Evolutionary conservation across 2,329 filamentous ascomycete species (phyloP), one percentile per base, ranked within the genome.

Genomic region (Colletotrichum sp.): DNA sequence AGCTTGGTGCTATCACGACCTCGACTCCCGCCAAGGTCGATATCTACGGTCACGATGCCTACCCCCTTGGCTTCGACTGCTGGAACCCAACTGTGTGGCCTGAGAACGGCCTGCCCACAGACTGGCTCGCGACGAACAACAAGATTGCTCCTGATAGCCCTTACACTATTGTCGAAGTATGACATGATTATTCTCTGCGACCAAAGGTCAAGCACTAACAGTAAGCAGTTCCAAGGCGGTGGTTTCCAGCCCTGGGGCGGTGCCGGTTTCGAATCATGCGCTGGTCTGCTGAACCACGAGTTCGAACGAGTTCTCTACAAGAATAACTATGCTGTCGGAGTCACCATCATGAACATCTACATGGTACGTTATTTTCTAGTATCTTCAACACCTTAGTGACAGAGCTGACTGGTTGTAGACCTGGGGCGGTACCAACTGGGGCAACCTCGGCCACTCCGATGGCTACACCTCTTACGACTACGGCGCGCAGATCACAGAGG

Each of bases 381-480:
- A 3, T 22, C 28, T 8, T 32, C 5, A 7, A 10, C 7, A 5
- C 7, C n/a, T n/a, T 39, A 13, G 22, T 13, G 4, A 1, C 22
- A 7, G 2, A 7, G 7, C 28, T 62, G n/a, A 64, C 57, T 57
- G 26, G 76, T 57, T 39, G 32, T 48, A 89, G 89, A 92, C 89
- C 1, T 93, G 89, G 78, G 94, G 94, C 13, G 94, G 94, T 15
- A 95, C 94, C 0, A 96, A 96, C 81, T 95, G 93, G 94, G 94
- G 94, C 1, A 95, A 95, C 78, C 83, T 94, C 6, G 92, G 93
- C 2, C 90, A 94, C 79, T 89, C 92, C 9, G 91, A 90, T 16
- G 90, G 87, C 10, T 91, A 91, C 77, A 90, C 88, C 2, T 87
- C 85, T 1, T 88, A 89, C 74, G 88, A 89, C 74, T 89, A 89